These are phyloP conservation scores for Lathyrus tuberosus DNA, from an alignment of 306 rosid species.

Conservation along the genomic window DNA sequence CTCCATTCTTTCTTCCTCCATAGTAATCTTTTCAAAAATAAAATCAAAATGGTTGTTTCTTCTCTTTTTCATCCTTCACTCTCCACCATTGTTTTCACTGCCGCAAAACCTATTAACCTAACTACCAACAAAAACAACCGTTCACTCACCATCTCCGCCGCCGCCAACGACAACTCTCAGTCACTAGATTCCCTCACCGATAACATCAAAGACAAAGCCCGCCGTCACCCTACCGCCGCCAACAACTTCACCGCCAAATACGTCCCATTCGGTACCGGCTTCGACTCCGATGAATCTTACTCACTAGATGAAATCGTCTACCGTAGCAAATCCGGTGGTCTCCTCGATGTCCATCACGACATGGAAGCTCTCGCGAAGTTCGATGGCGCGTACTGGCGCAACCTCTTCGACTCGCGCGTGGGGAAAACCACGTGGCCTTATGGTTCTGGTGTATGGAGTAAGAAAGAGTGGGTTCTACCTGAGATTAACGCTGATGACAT, in stretches of 20 bases:
- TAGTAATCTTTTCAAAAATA: background rate
- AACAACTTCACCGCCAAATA: slow-evolving; percentile 66
- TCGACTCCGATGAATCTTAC: slow-evolving; percentile 64
- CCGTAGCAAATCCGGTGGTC: slow-evolving; percentile 79
- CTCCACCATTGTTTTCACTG: slow-evolving; percentile 42
- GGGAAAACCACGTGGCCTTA: slow-evolving; percentile 89
- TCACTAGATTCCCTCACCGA: slow-evolving; percentile 48
- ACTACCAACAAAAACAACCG: slow-evolving; percentile 11
- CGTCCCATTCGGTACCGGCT: slow-evolving; percentile 64
- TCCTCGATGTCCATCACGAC: slow-evolving; percentile 82
- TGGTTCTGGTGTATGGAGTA: slow-evolving; percentile 93
- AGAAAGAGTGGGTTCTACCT: slow-evolving; percentile 88
- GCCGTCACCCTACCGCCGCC: slow-evolving; percentile 49
- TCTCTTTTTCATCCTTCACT: slow-evolving; percentile 55
- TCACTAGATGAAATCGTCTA: slow-evolving; percentile 86
- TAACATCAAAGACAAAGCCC: slow-evolving; percentile 73
- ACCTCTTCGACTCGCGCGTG: slow-evolving; percentile 85
- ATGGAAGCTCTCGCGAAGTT: slow-evolving; percentile 56
- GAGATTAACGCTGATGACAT: slow-evolving; percentile 76
- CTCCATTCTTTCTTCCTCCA: background rate
- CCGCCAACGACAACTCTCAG: slow-evolving; percentile 19
- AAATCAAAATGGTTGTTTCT: slow-evolving; percentile 23
- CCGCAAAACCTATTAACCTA: slow-evolving; percentile 8
- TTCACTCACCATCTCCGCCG: background rate
- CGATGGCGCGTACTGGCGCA: slow-evolving; percentile 79